Conservation (phyloP, 1,284 basidiomycete species). For the Puccinia brachypodii region DNA sequence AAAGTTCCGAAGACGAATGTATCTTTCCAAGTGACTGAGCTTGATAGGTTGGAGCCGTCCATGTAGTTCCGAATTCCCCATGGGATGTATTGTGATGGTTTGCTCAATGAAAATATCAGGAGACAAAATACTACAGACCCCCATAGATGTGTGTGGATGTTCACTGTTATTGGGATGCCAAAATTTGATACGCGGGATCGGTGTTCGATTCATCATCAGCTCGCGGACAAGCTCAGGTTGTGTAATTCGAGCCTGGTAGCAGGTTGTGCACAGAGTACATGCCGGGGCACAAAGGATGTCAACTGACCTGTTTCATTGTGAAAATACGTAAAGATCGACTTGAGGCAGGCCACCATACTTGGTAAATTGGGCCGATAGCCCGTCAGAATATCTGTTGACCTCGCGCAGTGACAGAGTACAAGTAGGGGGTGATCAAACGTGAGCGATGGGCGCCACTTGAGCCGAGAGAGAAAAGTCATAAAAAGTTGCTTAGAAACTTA, state of each 20-base stretch:
- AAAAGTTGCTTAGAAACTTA: constrained; percentile 7
- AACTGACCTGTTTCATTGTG: constrained; percentile 48
- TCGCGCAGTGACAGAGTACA: not conserved
- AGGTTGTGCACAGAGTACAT: no score
- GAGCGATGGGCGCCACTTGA: not conserved
- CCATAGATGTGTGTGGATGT: constrained; percentile 83
- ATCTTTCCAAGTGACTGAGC: constrained; percentile 66
- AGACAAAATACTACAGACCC: constrained; percentile 69
- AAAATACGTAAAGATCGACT: constrained; percentile 42
- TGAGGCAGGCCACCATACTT: constrained; percentile 21
- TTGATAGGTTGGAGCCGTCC: not conserved
- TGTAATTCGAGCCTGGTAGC: no score
- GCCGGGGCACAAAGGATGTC: no score
- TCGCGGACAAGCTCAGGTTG: no score
- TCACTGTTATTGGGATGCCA: constrained; percentile 63
- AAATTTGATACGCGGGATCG: not conserved
- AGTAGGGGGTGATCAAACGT: not conserved
- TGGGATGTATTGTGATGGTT: constrained; percentile 33
- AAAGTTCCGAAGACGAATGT: constrained; percentile 68
- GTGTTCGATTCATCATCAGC: no score
- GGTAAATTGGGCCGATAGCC: constrained; percentile 41
- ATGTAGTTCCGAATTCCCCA: constrained; percentile 24
- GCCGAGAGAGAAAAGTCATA: not conserved
- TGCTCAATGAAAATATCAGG: constrained; percentile 61
- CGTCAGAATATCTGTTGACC: constrained; percentile 36